Base-by-base conservation (phyloP, 768 basidiomycete species). In the Kwoniella botswanensis region DNA sequence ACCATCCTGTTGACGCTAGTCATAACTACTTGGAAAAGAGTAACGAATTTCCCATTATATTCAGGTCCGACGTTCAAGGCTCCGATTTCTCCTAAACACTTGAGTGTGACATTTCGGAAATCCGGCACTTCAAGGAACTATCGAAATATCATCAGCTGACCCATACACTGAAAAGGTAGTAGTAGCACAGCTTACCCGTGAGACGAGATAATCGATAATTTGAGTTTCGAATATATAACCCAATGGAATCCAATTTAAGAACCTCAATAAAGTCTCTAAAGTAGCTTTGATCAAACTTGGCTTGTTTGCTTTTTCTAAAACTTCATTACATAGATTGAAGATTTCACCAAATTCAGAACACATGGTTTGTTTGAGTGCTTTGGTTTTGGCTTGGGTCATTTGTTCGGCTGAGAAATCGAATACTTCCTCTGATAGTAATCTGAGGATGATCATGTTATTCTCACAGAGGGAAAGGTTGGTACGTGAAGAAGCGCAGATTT, bases 391-490 rank as follows among this genome's bases (percentile, higher is more conserved):
- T 84, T 97, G 94, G 0, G 95, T 98, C 94, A 99, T 92, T 84
- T 96, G 93, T 77, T 99, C 97, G 3, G 97, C 94, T 3, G 94
- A 97, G 84, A 91, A 99, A 84, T 99, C 97, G 80, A 99, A 99
- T 69, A 99, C 93, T 84, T 99, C 97, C 82, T 99, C 97, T 0
- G 94, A 96, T n/a, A 98, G 88, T 13, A 99, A 88, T 80, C 93
- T 93, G 76, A 98, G 88, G 82, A 99, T 98, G 84, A 94, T 89
- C 97, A 99, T 99, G 86, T 99, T 99, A 88, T 99, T 99, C 86
- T 99, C 97, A 88, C 97, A 98, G 41, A 98, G 88, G 2, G 93
- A 90, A 52, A 98, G 89, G 82, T 94, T 98, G 54, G 93, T 93
- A 84, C 96, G 96, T 55, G 96, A 98, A 9, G 96, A 97, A 76